Percentiles rank a stretch among this genome's conserved stretches.
phyloP scores from a whole-genome alignment of 2,329 filamentous ascomycete species.

The Aureobasidium sp. region DNA sequence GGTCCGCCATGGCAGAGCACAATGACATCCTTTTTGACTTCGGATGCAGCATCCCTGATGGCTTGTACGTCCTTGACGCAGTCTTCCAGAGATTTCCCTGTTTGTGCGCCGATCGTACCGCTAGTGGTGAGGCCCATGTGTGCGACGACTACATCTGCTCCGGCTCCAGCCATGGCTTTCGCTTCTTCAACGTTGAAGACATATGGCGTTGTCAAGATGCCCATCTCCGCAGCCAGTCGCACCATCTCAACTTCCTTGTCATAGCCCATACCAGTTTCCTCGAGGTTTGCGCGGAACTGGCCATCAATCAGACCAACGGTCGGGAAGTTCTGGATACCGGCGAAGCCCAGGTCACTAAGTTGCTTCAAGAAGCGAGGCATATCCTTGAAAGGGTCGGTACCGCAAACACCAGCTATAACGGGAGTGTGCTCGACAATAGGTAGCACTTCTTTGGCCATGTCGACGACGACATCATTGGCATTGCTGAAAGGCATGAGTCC shows the following conservation, averaged over 20 bases:
- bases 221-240: slow-evolving; percentile 48
- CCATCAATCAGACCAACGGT: slow-evolving; percentile 65
- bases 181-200: slow-evolving; percentile 57
- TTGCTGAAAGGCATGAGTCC: slow-evolving; percentile 64
- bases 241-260: slow-evolving; percentile 59
- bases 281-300: slow-evolving; percentile 55
- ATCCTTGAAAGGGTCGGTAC: slow-evolving; percentile 58
- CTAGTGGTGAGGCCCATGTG: slow-evolving; percentile 60
- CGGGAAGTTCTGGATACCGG: slow-evolving; percentile 65
- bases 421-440: slow-evolving; percentile 55
- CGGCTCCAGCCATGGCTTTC: slow-evolving; percentile 52
- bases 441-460: slow-evolving; percentile 61
- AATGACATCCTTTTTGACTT: slow-evolving; percentile 50
- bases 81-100: slow-evolving; percentile 54
- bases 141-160: slow-evolving; percentile 58
- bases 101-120: slow-evolving; percentile 55
- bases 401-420: slow-evolving; percentile 62
- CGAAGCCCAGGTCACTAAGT: slow-evolving; percentile 54
- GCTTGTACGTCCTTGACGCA: slow-evolving; percentile 52
- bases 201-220: slow-evolving; percentile 59
- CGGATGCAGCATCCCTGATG: slow-evolving; percentile 52
- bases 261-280: slow-evolving; percentile 65
- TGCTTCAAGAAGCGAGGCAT: slow-evolving; percentile 53
- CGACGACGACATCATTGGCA: slow-evolving; percentile 59
- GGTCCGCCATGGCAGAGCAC: slow-evolving; percentile 64